Conservation (phyloP, 805 yeast genomes). For the Allodekkera sacchari region DNA sequence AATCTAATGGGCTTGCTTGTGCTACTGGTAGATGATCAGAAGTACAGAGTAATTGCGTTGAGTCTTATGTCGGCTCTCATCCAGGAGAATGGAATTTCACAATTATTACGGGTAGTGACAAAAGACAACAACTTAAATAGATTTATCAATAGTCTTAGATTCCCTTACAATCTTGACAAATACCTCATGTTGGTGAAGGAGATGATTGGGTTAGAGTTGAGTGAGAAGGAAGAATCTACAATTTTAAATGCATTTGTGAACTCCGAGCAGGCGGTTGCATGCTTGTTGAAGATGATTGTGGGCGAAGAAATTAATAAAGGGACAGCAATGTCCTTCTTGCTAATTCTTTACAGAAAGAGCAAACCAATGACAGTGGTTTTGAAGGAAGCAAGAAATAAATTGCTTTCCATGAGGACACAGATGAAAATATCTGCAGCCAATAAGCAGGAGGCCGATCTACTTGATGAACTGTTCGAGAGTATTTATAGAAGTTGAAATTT, state of each 20-base stretch:
- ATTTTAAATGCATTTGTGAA: background rate
- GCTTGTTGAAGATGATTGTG: no score
- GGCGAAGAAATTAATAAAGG: no score
- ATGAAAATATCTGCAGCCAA: background rate
- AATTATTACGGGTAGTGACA: background rate
- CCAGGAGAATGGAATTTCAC: background rate
- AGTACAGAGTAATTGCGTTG: background rate
- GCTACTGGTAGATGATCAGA: constrained; percentile 1
- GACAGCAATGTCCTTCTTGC: no score
- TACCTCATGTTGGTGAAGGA: background rate
- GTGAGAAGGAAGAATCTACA: background rate
- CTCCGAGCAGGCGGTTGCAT: background rate
- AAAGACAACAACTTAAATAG: background rate
- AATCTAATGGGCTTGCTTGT: background rate
- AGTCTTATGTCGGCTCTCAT: background rate
- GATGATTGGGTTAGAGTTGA: background rate
- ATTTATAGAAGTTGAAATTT: no score
- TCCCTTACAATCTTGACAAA: background rate
- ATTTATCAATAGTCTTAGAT: background rate
- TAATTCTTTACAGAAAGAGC: no score
- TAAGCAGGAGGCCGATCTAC: background rate
- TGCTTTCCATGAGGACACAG: no score
- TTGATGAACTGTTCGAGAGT: background rate
- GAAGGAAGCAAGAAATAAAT: no score
- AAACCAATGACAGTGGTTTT: no score